Conservation (phyloP, 164 flowering plant genomes). For the Magnolia kwangsiensis region DNA sequence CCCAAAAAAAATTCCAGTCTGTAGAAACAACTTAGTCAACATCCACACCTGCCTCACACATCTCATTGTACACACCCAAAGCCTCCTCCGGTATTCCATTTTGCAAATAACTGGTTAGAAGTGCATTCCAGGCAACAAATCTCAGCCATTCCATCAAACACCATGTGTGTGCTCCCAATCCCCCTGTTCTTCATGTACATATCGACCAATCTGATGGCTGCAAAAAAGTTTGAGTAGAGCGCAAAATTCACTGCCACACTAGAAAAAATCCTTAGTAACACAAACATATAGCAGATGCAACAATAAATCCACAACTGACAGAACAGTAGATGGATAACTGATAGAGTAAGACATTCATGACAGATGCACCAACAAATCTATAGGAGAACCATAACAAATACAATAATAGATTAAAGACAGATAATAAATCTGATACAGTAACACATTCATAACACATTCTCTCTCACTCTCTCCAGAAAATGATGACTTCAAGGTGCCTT, state of each 20-base stretch:
- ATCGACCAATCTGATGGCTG: slow-evolving; percentile 5
- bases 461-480: too few species aligned
- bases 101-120: slow-evolving; percentile 8
- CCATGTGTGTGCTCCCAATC: slow-evolving; percentile 4
- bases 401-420: too few species aligned
- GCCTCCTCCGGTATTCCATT: slow-evolving; percentile 12
- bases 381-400: too few species aligned
- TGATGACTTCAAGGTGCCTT: slow-evolving; percentile 32
- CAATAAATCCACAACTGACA: too few species aligned
- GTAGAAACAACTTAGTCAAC: neutral
- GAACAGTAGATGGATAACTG: too few species aligned
- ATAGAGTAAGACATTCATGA: too few species aligned
- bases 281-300: too few species aligned
- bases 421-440: too few species aligned
- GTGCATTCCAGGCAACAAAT: slow-evolving; percentile 13
- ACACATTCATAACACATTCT: too few species aligned
- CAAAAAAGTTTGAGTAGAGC: slow-evolving; percentile 4
- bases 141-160: slow-evolving; percentile 6
- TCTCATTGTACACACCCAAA: neutral
- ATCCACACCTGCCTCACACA: slow-evolving; percentile 3
- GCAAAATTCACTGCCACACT: slow-evolving; percentile 1
- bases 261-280: too few species aligned
- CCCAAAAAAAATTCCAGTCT: too few species aligned
- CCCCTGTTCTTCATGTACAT: slow-evolving; percentile 8
- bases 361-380: too few species aligned